Conservation (phyloP, 192 early-diverging fungal species). For the Backusella macrospora region DNA sequence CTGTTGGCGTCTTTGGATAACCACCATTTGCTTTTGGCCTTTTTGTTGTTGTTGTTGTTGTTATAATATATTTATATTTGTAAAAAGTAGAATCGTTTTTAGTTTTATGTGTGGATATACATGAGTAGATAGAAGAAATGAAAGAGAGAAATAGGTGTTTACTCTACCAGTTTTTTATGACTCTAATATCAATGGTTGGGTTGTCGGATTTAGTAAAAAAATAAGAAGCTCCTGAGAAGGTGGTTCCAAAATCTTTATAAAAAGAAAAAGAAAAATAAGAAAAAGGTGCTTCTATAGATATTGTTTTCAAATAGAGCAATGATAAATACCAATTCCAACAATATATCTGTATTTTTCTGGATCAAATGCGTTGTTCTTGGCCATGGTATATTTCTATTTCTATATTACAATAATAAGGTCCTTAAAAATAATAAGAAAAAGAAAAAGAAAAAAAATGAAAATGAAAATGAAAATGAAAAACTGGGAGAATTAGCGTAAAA, state of each 20-base stretch:
- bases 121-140: too few species aligned
- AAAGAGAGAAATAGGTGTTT: not conserved
- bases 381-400: not conserved
- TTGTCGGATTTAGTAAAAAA: constrained; percentile 36
- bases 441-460: too few species aligned
- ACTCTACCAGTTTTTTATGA: constrained; percentile 42
- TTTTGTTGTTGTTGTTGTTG: too few species aligned
- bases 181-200: constrained; percentile 42
- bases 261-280: not conserved
- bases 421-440: too few species aligned
- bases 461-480: too few species aligned
- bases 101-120: too few species aligned
- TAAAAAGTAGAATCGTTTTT: too few species aligned
- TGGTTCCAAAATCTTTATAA: constrained; percentile 40
- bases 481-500: not conserved
- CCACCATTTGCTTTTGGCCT: not conserved
- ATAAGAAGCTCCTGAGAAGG: constrained; percentile 50
- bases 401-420: constrained; percentile 4
- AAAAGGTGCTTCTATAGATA: not conserved
- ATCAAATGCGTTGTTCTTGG: constrained; percentile 18
- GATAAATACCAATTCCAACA: constrained; percentile 37
- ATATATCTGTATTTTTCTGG: constrained; percentile 28
- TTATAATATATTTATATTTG: not conserved
- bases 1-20: constrained; percentile 41
- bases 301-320: not conserved